Base-by-base conservation (phyloP, 2,329 filamentous ascomycete species). In the Xylariaceae sp. region DNA sequence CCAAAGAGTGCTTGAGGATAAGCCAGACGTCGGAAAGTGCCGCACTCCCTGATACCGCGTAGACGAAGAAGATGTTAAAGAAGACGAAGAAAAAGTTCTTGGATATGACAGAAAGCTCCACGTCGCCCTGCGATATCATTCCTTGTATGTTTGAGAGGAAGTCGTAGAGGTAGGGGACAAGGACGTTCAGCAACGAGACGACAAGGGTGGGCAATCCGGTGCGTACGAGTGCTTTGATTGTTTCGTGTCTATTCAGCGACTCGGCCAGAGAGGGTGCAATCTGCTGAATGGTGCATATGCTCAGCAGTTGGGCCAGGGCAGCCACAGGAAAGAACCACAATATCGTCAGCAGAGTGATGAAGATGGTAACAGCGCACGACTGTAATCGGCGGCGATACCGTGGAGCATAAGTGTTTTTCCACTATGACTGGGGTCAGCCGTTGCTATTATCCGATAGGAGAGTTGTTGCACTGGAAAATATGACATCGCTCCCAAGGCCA, bases 51-150 rank as follows among this genome's bases (percentile, higher is more conserved):
- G 94, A 84, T 17, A 92, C 73, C 1, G 90, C 93, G 57, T 96
- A 95, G 28, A 96, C 77, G 32, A 96, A 75, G 61, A 98, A 98
- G 37, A 96, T 86, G 61, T 98, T 98, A 75, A 98, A 96, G 61
- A 98, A 98, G 8, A 84, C 89, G 57, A 98, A 98, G 70, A 96
- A 94, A 64, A 96, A 98, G 60, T 96, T 98, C 65, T 98, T 98
- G 34, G 87, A 94, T 45, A 98, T 90, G 28, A 93, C 72, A 0
- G 92, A 96, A 5, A 98, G 70, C 58, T 96, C 92, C 15, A 98
- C 80, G 42, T 98, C 92, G 28, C 87, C 87, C 48, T 88, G 85
- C 1, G 92, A 96, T 32, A 94, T 86, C 80, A 93, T 93, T 31
- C 92, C 92, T 64, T 98, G 92, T 33, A 77, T 73, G 55, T 89